phyloP scores from a whole-genome alignment of 352 stramenopile genomes.

The Globisporangium canariense region DNA sequence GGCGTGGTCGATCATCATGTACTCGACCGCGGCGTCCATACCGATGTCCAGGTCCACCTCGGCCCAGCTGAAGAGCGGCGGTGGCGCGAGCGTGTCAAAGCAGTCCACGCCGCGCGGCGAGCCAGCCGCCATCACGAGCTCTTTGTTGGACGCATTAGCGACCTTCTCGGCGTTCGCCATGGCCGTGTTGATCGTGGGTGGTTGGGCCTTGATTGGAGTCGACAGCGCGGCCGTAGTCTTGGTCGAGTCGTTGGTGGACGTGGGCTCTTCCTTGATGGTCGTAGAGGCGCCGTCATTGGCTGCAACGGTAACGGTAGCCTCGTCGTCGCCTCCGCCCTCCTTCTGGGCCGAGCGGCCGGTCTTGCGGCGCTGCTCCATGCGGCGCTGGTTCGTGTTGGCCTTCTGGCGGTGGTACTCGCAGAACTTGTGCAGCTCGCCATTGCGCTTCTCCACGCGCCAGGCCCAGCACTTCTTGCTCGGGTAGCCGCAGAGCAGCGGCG shows the following conservation, averaged over 20 bases:
- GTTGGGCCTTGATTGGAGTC: not conserved
- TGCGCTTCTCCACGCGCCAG: conserved; percentile 75
- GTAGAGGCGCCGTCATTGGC: not conserved
- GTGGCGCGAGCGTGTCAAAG: conserved; percentile 24
- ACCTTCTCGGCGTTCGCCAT: conserved; percentile 17
- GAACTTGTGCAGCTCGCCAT: conserved; percentile 83
- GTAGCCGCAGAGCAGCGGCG: conserved; percentile 61
- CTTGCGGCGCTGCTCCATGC: conserved; percentile 81
- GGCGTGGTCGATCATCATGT: conserved; percentile 73
- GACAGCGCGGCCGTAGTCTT: not conserved
- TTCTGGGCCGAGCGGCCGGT: conserved; percentile 31
- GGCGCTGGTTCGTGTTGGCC: conserved; percentile 81
- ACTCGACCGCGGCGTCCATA: conserved; percentile 67
- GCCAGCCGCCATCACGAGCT: not conserved
- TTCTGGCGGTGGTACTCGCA: conserved; percentile 85
- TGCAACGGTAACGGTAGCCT: conserved; percentile 20
- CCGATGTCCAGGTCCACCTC: conserved; percentile 70
- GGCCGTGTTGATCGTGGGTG: conserved; percentile 17
- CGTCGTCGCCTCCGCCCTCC: not conserved
- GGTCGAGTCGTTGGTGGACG: too few species aligned
- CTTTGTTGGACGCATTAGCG: conserved; percentile 21
- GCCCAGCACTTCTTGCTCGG: conserved; percentile 86
- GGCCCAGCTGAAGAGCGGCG: conserved; percentile 62
- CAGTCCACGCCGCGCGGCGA: conserved; percentile 50
- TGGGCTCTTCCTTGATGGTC: conserved; percentile 8